Evolutionary conservation across 148 eudicot genomes (phyloP).

Genomic region (Amaranthus hypochondriacus): DNA sequence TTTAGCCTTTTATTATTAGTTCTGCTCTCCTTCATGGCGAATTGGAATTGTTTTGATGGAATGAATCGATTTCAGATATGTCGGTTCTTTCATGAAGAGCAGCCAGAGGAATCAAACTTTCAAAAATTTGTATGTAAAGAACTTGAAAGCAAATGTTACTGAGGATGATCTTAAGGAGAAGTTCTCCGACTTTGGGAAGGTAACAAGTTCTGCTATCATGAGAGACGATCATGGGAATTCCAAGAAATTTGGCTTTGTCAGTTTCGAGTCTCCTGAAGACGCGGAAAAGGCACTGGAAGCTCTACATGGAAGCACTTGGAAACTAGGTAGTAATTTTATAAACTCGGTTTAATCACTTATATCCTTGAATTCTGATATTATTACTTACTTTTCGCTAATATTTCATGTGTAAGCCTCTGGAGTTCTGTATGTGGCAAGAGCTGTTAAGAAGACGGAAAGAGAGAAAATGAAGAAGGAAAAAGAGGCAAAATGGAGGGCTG

Average conservation of each 20-base stretch:
- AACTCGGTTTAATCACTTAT: neutral
- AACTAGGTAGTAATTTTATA: conserved; percentile 27
- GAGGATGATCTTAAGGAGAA: conserved; percentile 32
- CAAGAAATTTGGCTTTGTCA: conserved; percentile 43
- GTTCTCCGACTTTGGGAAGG: conserved; percentile 43
- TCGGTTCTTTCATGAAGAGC: conserved; percentile 41
- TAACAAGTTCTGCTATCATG: conserved; percentile 30
- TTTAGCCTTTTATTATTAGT: too few relatives aligned
- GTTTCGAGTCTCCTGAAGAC: conserved; percentile 32
- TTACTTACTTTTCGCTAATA: neutral
- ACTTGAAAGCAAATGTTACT: conserved; percentile 28
- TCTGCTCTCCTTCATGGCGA: neutral
- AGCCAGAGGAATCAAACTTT: conserved; percentile 34
- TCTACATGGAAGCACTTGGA: conserved; percentile 34
- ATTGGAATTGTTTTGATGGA: neutral
- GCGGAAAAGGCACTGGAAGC: conserved; percentile 40
- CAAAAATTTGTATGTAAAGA: conserved; percentile 42
- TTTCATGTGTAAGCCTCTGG: conserved; percentile 30
- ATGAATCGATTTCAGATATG: conserved; percentile 28
- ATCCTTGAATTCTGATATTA: neutral
- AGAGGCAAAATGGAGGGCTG: conserved; percentile 16
- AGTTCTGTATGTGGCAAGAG: conserved; percentile 39
- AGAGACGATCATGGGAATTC: conserved; percentile 41
- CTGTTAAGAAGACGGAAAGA: conserved; percentile 37
- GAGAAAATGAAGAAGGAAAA: conserved; percentile 17